Evolutionary conservation across 139 green algal species (phyloP).

Genomic region (Pedinophyceae sp.): DNA sequence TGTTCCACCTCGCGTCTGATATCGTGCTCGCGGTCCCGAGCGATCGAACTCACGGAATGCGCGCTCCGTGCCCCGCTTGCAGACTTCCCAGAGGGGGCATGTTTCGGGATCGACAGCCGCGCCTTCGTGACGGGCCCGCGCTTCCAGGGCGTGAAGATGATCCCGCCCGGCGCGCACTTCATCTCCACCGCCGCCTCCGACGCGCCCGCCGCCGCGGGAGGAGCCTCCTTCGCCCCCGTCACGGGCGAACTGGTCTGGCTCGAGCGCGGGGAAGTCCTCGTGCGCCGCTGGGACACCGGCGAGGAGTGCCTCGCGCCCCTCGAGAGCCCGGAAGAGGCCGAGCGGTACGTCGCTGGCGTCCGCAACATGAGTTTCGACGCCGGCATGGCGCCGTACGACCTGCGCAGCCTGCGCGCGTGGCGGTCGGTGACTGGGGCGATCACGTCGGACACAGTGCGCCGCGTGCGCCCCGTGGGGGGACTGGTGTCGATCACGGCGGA

Average conservation of each 20-base stretch:
- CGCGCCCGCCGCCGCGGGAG: constrained; percentile 16
- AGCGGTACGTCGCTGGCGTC: constrained; percentile 32
- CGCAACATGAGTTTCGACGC: constrained; percentile 55
- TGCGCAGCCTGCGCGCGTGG: constrained; percentile 35
- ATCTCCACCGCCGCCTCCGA: constrained; percentile 49
- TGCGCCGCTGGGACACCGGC: constrained; percentile 32
- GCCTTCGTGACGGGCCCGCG: constrained; percentile 48
- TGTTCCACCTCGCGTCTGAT: not conserved
- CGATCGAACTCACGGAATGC: not conserved
- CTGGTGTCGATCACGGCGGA: not conserved
- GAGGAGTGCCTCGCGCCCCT: constrained; percentile 39
- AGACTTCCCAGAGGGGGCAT: too few species aligned
- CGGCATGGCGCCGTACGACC: constrained; percentile 56
- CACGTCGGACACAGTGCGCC: constrained; percentile 5
- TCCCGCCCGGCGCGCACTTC: constrained; percentile 70
- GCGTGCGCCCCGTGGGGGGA: not conserved
- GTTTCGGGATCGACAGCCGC: too few species aligned
- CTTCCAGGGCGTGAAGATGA: constrained; percentile 83
- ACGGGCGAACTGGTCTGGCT: constrained; percentile 33
- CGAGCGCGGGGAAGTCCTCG: constrained; percentile 17
- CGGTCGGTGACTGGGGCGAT: constrained; percentile 29
- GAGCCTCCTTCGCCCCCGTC: constrained; percentile 17
- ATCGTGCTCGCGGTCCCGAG: too few species aligned
- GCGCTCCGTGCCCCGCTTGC: not conserved
- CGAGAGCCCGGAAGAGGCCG: constrained; percentile 14